A percentile compares a stretch with the other conserved stretches of the same genome.
Conservation (phyloP, 2,329 filamentous ascomycete species). For the Calonectria hongkongensis region DNA sequence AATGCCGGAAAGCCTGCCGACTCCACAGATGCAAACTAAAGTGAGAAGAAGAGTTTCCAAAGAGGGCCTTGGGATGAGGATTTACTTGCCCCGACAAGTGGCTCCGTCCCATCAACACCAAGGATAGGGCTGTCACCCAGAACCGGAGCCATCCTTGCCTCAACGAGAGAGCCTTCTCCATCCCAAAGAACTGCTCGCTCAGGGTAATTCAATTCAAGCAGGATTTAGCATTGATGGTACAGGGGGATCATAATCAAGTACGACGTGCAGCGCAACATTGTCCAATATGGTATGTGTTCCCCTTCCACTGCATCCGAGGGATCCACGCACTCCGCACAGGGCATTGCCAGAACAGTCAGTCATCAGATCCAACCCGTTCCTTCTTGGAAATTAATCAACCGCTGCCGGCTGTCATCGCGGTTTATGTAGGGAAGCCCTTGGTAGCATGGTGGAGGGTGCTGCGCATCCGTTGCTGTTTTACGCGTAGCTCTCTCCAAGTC, state of each 20-base stretch:
- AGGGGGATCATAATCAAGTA: slow-evolving; percentile 38
- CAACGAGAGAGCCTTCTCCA: slow-evolving; percentile 13
- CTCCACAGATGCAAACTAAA: slow-evolving; percentile 52
- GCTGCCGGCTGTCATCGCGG: slow-evolving; percentile 48
- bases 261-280: slow-evolving; percentile 28
- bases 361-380: slow-evolving; percentile 46
- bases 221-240: slow-evolving; percentile 44
- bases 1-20: slow-evolving; percentile 57
- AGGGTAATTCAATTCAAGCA: slow-evolving; percentile 44
- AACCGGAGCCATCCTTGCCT: slow-evolving; percentile 1
- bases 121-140: slow-evolving; percentile 30
- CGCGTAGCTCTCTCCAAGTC: slow-evolving; percentile 16
- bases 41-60: slow-evolving; percentile 40
- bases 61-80: slow-evolving; percentile 28
- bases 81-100: slow-evolving; percentile 16
- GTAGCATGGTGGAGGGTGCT: slow-evolving; percentile 11
- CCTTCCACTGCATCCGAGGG: slow-evolving; percentile 44
- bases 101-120: slow-evolving; percentile 26
- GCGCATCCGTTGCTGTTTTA: slow-evolving; percentile 14
- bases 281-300: slow-evolving; percentile 36
- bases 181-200: slow-evolving; percentile 46
- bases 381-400: slow-evolving; percentile 39
- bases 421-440: slow-evolving; percentile 28
- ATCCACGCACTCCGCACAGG: slow-evolving; percentile 40
- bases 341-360: slow-evolving; percentile 38